A percentile compares a stretch with the other conserved stretches of the same genome.
Conservation (phyloP, 345 rosid species). For the Gossypium thurberi region DNA sequence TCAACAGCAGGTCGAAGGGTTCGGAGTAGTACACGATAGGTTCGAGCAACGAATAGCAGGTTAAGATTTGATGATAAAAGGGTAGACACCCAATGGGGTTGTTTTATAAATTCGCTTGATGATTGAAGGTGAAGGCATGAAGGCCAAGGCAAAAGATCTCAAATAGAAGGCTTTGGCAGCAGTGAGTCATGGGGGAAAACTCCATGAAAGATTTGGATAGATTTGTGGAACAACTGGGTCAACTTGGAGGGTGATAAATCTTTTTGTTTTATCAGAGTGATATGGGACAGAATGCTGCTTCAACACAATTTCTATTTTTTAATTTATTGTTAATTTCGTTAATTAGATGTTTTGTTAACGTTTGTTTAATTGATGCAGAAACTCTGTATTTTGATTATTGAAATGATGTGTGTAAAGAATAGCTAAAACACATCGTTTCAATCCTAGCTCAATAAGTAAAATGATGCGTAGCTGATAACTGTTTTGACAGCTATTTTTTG, state of each 20-base stretch:
- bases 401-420: too few species aligned
- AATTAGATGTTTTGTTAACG: too few species aligned
- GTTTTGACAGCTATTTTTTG: too few species aligned
- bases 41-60: conserved; percentile 32
- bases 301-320: too few species aligned
- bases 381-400: too few species aligned
- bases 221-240: conserved; percentile 29
- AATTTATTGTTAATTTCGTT: too few species aligned
- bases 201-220: conserved; percentile 30
- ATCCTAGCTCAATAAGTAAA: too few species aligned
- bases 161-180: conserved; percentile 30
- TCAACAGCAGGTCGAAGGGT: conserved; percentile 15
- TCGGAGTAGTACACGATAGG: conserved; percentile 29
- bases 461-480: too few species aligned
- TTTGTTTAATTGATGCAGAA: too few species aligned
- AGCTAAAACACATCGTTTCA: too few species aligned
- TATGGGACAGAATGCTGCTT: too few species aligned
- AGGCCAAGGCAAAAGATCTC: conserved; percentile 28
- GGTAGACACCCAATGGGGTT: conserved; percentile 53
- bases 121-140: conserved; percentile 14
- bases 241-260: not conserved
- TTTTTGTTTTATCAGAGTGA: too few species aligned
- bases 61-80: conserved; percentile 33
- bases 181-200: conserved; percentile 36
- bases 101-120: not conserved